These are phyloP conservation scores for Spatholobus suberectus DNA, from an alignment of 306 rosid species.

Conservation along the genomic window DNA sequence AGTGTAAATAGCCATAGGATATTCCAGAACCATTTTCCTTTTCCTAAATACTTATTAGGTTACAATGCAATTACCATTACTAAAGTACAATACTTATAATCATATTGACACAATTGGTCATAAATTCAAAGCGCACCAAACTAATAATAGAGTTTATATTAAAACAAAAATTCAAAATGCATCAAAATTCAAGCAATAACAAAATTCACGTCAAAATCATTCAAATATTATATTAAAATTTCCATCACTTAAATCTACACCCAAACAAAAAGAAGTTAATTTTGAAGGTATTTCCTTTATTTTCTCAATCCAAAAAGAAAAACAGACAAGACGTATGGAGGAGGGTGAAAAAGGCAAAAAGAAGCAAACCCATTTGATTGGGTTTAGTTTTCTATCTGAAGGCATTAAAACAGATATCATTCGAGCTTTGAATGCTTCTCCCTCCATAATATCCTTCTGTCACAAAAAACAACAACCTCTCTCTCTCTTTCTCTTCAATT, in stretches of 20 bases:
- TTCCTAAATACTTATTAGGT: background rate
- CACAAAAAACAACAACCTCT: conserved; percentile 12
- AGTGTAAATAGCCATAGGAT: too few relatives aligned
- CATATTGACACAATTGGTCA: too few relatives aligned
- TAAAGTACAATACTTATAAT: too few relatives aligned
- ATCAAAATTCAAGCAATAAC: background rate
- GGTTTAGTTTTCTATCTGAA: background rate
- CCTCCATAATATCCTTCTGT: conserved; percentile 34
- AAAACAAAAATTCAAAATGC: background rate
- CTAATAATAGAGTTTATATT: background rate
- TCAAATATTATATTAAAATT: background rate
- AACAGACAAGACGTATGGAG: background rate
- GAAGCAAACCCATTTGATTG: background rate
- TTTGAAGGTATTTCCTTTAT: conserved; percentile 1
- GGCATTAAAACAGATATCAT: background rate
- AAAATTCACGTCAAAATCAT: too few relatives aligned
- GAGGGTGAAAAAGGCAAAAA: conserved; percentile 34
- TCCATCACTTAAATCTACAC: background rate
- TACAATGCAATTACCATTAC: background rate
- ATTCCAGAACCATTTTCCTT: too few relatives aligned
- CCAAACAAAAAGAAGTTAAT: background rate
- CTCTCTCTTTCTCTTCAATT: background rate
- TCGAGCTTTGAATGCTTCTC: conserved; percentile 57
- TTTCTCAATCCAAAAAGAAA: conserved; percentile 9
- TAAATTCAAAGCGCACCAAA: background rate